Conservation (phyloP, 2,329 filamentous ascomycete species). For the Aspergillus fijiensis region DNA sequence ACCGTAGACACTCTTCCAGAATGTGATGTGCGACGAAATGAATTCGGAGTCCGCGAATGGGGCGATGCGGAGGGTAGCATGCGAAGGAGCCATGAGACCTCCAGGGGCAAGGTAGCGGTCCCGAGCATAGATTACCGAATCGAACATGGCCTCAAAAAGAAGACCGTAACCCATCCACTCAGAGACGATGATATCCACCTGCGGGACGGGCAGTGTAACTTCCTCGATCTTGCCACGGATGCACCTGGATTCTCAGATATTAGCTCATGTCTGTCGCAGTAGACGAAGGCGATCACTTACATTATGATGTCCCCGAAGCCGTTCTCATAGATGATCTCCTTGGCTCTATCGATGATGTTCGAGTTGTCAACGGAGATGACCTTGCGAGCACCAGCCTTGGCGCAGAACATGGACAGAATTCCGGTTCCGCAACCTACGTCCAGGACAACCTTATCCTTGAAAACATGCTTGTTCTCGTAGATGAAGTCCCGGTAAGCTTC, state of each 20-base stretch:
- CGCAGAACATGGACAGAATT: conserved; percentile 92
- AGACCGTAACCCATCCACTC: conserved; percentile 98
- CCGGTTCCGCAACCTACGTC: conserved; percentile 87
- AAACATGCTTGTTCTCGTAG: conserved; percentile 84
- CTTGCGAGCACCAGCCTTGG: conserved; percentile 78
- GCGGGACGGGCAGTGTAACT: conserved; percentile 69
- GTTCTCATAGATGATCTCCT: conserved; percentile 81
- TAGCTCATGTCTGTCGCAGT: conserved; percentile 1
- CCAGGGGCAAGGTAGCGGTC: conserved; percentile 79
- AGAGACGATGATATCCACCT: conserved; percentile 92
- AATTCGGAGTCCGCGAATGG: conserved; percentile 77
- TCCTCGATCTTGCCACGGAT: conserved; percentile 87
- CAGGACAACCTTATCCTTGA: conserved; percentile 80
- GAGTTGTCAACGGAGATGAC: conserved; percentile 93
- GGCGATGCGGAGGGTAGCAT: conserved; percentile 78
- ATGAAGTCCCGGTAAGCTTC: conserved; percentile 94
- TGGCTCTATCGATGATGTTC: conserved; percentile 82
- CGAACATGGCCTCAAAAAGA: conserved; percentile 93
- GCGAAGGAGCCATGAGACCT: conserved; percentile 82
- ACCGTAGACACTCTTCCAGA: conserved; percentile 91
- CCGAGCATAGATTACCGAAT: conserved; percentile 83
- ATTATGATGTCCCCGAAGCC: conserved; percentile 71
- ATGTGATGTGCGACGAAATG: conserved; percentile 72
- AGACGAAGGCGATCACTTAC: conserved; percentile 28
- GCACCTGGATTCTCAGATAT: conserved; percentile 47